Conservation (phyloP, 169 alveolate species). For the Besnoitia besnoiti region DNA sequence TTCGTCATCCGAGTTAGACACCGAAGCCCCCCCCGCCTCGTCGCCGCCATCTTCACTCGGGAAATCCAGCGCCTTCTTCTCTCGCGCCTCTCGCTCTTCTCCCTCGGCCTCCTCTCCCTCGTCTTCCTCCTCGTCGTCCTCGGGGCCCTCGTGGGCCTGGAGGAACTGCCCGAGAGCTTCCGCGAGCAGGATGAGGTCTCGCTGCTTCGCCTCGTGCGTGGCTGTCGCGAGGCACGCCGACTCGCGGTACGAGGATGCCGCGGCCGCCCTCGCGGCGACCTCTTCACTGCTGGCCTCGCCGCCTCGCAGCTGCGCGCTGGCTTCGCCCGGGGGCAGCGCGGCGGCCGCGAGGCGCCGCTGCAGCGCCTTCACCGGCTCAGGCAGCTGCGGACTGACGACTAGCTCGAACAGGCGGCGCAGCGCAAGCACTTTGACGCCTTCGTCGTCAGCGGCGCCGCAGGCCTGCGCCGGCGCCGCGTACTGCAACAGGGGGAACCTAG, state of each 20-base stretch:
- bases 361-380: constrained; percentile 56
- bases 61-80: background rate
- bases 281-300: background rate
- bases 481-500: background rate
- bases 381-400: constrained; percentile 52
- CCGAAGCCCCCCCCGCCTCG: background rate
- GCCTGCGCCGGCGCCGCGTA: background rate
- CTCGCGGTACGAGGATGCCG: background rate
- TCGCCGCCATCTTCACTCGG: background rate
- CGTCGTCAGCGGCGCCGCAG: too few relatives aligned
- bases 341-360: constrained; percentile 26
- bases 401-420: constrained; percentile 48
- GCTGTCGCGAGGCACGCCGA: background rate
- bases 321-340: constrained; percentile 21
- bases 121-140: background rate
- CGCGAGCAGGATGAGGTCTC: background rate
- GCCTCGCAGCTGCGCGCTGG: constrained; percentile 16
- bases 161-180: background rate
- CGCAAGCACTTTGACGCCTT: background rate
- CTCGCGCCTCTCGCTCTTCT: background rate
- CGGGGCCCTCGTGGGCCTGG: background rate
- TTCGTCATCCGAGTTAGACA: background rate
- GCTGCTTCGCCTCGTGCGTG: background rate
- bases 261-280: background rate
- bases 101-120: background rate